Evolutionary conservation across 1,284 basidiomycete species (phyloP).

Genomic region (Coniferiporia weirii): DNA sequence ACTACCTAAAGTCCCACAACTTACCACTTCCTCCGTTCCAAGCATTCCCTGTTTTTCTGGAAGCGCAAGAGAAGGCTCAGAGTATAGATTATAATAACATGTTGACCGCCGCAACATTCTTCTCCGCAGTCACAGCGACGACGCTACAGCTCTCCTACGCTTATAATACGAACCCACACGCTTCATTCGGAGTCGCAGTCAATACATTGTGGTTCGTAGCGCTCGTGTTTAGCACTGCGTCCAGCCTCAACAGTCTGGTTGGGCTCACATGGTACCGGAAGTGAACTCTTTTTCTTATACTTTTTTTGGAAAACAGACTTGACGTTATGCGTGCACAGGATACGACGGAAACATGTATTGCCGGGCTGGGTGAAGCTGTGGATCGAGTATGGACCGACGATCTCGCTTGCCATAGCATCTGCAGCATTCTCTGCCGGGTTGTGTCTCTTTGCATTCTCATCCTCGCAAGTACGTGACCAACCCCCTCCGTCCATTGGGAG

Average conservation of each 20-base stretch:
- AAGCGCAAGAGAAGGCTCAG: neutral
- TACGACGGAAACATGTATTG: neutral
- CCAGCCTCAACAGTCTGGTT: constrained; percentile 24
- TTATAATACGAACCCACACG: neutral
- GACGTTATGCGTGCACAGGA: neutral
- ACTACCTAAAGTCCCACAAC: neutral
- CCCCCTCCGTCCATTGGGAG: too few species aligned
- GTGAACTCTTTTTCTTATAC: neutral
- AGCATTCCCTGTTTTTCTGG: neutral
- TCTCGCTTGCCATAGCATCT: neutral
- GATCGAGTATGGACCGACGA: neutral
- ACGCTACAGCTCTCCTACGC: constrained; percentile 19
- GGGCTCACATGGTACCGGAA: constrained; percentile 1
- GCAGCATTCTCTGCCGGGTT: neutral
- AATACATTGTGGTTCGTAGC: constrained; percentile 25
- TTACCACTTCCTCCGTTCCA: neutral
- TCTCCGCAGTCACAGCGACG: constrained; percentile 25
- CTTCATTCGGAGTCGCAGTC: constrained; percentile 10
- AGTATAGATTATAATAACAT: constrained; percentile 20
- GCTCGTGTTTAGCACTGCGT: constrained; percentile 26
- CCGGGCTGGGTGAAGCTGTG: neutral
- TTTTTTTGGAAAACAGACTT: neutral
- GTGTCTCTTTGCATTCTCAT: neutral
- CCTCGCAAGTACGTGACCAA: neutral
- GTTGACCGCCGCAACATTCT: constrained; percentile 27